Percentiles rank a stretch among this genome's conserved stretches.
Conservation (phyloP, 805 yeast species). For the Ogataea trehalophila region DNA sequence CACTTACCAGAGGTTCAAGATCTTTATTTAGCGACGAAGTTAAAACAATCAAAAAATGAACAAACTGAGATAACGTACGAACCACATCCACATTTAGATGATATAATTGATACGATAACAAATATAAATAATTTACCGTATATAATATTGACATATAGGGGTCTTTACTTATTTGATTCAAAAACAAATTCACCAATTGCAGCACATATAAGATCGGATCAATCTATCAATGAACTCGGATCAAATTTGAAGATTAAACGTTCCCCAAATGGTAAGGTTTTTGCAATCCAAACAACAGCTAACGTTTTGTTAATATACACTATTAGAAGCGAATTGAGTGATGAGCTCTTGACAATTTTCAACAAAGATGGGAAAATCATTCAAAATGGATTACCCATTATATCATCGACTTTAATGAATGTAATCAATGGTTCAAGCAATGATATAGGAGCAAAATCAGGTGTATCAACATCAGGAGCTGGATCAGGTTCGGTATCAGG, state of each 20-base stretch:
- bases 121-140: constrained; percentile 21
- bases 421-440: neutral
- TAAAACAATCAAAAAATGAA: constrained; percentile 4
- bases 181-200: constrained; percentile 44
- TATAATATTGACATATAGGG: constrained; percentile 32
- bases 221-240: constrained; percentile 45
- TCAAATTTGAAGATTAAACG: constrained; percentile 35
- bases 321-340: constrained; percentile 25
- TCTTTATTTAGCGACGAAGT: constrained; percentile 9
- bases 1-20: constrained; percentile 24
- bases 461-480: too few species aligned
- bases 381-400: constrained; percentile 32
- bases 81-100: constrained; percentile 27
- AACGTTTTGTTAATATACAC: constrained; percentile 42
- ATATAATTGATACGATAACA: constrained; percentile 29
- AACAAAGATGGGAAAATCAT: constrained; percentile 25
- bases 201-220: constrained; percentile 39
- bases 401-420: constrained; percentile 7
- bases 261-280: constrained; percentile 32
- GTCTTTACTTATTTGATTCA: constrained; percentile 36
- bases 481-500: neutral
- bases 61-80: constrained; percentile 8
- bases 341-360: constrained; percentile 29
- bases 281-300: constrained; percentile 37
- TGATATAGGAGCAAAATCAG: too few species aligned